phyloP scores from a whole-genome alignment of 495 filamentous ascomycete species.

The Penicillium paxilli region DNA sequence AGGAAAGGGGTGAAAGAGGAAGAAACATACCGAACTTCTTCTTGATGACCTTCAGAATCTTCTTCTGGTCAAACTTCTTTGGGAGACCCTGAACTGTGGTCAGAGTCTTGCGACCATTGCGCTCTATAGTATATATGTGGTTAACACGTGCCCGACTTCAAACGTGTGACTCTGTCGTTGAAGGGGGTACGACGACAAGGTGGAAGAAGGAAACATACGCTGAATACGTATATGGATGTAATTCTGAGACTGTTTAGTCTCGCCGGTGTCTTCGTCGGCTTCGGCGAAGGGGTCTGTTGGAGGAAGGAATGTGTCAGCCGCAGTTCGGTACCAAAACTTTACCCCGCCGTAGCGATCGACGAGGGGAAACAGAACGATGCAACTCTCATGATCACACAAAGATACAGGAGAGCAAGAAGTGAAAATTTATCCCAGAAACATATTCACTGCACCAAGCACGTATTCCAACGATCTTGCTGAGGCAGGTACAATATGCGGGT shows the following conservation, averaged over 20 bases:
- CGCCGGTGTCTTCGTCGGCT: slow-evolving; percentile 98
- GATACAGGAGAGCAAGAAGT: background rate
- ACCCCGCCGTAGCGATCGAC: slow-evolving; percentile 34
- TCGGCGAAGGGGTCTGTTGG: slow-evolving; percentile 98
- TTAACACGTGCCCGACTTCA: slow-evolving; percentile 20
- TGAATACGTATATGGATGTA: slow-evolving; percentile 99
- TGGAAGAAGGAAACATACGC: slow-evolving; percentile 63
- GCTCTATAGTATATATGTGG: slow-evolving; percentile 63
- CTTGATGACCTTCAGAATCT: slow-evolving; percentile 99
- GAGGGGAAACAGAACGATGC: slow-evolving; percentile 3
- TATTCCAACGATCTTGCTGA: background rate
- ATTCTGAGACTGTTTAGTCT: slow-evolving; percentile 90
- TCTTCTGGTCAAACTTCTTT: slow-evolving; percentile 98
- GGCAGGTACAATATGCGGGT: slow-evolving; percentile 11
- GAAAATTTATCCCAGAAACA: background rate
- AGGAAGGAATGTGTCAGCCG: slow-evolving; percentile 37
- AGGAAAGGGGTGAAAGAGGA: background rate
- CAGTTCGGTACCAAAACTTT: slow-evolving; percentile 28
- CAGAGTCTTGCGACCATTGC: slow-evolving; percentile 99
- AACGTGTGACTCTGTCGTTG: background rate
- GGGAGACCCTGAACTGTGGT: slow-evolving; percentile 98
- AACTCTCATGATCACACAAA: background rate
- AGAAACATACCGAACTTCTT: slow-evolving; percentile 90
- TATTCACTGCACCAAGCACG: background rate
- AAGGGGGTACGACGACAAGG: background rate